These are phyloP conservation scores for Limtongia smithiae DNA, from an alignment of 805 yeast species.

Conservation along the genomic window DNA sequence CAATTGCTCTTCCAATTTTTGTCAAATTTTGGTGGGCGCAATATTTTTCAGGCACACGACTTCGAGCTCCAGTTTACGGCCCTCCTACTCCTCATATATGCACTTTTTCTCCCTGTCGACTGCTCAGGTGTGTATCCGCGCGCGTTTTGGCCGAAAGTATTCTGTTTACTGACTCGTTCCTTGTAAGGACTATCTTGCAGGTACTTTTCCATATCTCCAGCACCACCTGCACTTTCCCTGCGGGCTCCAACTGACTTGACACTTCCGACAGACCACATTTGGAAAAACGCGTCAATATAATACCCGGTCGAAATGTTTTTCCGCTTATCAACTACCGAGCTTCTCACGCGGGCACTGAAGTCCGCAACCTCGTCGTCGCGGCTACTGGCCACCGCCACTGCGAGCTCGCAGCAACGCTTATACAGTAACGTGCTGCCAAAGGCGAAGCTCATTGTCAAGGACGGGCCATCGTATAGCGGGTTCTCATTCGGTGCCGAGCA, in stretches of 20 bases:
- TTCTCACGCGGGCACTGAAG: constrained; percentile 16
- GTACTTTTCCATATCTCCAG: constrained; percentile 6
- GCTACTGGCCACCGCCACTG: too few relatives aligned
- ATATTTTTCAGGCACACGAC: too few relatives aligned
- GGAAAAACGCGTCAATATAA: constrained; percentile 20
- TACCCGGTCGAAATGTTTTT: too few relatives aligned
- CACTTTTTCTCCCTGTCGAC: constrained; percentile 24
- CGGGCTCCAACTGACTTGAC: background rate
- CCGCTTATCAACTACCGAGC: background rate
- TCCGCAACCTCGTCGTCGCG: too few relatives aligned
- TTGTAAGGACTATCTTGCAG: constrained; percentile 27
- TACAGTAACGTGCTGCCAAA: constrained; percentile 8
- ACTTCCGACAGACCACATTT: constrained; percentile 21
- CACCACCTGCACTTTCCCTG: too few relatives aligned
- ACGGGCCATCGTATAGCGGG: constrained; percentile 60
- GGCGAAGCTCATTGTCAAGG: constrained; percentile 19
- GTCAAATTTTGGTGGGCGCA: too few relatives aligned
- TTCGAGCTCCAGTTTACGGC: too few relatives aligned
- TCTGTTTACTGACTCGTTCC: background rate
- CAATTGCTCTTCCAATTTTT: too few relatives aligned
- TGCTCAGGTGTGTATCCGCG: constrained; percentile 22
- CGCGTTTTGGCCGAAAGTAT: too few relatives aligned
- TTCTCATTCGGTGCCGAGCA: constrained; percentile 93
- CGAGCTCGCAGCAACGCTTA: too few relatives aligned
- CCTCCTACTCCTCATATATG: constrained; percentile 13